Evolutionary conservation across 306 rosid genomes (phyloP), one percentile per base, ranked within the genome.

Genomic region (Vigna mungo): DNA sequence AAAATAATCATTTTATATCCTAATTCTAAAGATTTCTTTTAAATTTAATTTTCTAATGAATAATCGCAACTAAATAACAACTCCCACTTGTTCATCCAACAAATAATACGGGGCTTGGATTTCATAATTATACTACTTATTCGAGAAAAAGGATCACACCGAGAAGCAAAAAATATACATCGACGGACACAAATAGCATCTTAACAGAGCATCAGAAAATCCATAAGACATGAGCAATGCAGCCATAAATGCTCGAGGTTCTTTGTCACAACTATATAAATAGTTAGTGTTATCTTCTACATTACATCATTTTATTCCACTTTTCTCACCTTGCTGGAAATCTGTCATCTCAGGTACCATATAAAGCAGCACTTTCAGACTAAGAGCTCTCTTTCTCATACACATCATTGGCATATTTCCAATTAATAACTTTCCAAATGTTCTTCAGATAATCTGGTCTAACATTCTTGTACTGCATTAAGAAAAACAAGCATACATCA

Each of bases 371-470:
- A 20, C 79, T 62, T 46, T 80, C 73, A 81, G 68, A 47, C 20
- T 74, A 79, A 59, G 88, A 61, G 75, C 82, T 83, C 76, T 87
- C 98, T 74, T 80, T 84, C 71, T 85, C 97, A n/a, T 75, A 91
- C 81, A 89, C 86, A 54, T 91, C 88, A 72, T 84, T 80, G 43
- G 88, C 97, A 69, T 95, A 86, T 81, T 92, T 88, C 99, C 99
- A 95, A 32, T 89, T 87, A 70, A 95, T 88, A 72, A 95, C 97
- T 76, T 89, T 90, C 99, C 99, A 95, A 80, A 96, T 88, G 93
- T 91, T 92, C 94, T 91, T 96, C 84, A 96, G 88, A 76, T 95
- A 95, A 75, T 95, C 99, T 52, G 97, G 99, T 72, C 94, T 88
- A 5, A 90, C 97, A 83, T 95, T 95, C 86, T 95, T 95, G 91